A percentile compares a stretch with the other conserved stretches of the same genome.
Evolutionary conservation across 495 filamentous ascomycete genomes (phyloP).

Genomic region (Penicillium nucicola): DNA sequence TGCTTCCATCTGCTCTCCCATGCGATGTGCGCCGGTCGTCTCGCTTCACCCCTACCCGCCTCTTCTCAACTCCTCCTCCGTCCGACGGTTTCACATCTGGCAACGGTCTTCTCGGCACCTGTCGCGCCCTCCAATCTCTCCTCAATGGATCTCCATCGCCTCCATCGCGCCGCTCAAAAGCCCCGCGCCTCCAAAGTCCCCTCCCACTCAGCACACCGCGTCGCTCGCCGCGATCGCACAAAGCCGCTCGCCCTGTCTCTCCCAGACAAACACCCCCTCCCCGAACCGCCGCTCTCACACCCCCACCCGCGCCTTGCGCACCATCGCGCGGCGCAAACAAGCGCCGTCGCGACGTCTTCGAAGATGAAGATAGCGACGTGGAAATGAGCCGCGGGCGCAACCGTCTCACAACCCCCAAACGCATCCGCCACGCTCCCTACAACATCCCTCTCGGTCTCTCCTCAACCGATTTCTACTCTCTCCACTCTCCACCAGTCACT

Average conservation of each 20-base stretch:
- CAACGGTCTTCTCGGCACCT: constrained; percentile 62
- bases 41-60: constrained; percentile 55
- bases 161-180: constrained; percentile 35
- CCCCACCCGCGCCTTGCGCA: constrained; percentile 36
- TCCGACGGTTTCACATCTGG: constrained; percentile 50
- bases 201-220: constrained; percentile 49
- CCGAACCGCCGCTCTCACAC: constrained; percentile 15
- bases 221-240: constrained; percentile 44
- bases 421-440: constrained; percentile 62
- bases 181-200: constrained; percentile 49
- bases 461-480: constrained; percentile 59
- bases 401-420: constrained; percentile 64
- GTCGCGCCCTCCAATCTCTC: constrained; percentile 69
- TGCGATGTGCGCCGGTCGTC: constrained; percentile 62
- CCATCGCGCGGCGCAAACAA: constrained; percentile 57
- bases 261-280: constrained; percentile 37
- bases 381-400: constrained; percentile 38
- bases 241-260: constrained; percentile 26
- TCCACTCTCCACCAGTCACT: constrained; percentile 44
- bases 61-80: constrained; percentile 61
- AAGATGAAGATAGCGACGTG: constrained; percentile 49
- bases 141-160: constrained; percentile 46
- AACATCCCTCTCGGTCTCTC: constrained; percentile 65
- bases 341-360: constrained; percentile 50
- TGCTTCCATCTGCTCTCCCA: constrained; percentile 68